Percentiles rank a stretch among this genome's conserved stretches.
Conservation (phyloP, 2,329 filamentous ascomycete genomes). For the Aspergillus sp. region DNA sequence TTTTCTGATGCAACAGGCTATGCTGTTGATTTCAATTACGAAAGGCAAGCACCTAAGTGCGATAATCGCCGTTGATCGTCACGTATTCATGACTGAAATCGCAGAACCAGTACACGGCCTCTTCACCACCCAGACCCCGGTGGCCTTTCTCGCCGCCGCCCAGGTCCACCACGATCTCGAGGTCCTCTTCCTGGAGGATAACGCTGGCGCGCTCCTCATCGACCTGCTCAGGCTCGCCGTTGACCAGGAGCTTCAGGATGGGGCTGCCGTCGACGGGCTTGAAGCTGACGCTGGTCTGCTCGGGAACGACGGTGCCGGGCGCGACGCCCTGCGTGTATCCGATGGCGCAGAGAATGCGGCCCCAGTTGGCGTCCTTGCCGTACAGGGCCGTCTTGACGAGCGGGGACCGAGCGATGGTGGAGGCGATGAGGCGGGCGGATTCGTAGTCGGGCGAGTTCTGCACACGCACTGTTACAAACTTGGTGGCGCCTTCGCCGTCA, state of each 20-base stretch:
- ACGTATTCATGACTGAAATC: slow-evolving; percentile 70
- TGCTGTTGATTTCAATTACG: not conserved
- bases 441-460: slow-evolving; percentile 67
- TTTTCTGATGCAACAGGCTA: not conserved
- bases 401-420: slow-evolving; percentile 84
- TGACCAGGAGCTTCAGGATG: slow-evolving; percentile 58
- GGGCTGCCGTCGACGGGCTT: slow-evolving; percentile 58
- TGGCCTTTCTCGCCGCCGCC: slow-evolving; percentile 50
- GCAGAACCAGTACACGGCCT: slow-evolving; percentile 64
- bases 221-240: slow-evolving; percentile 61
- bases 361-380: slow-evolving; percentile 98
- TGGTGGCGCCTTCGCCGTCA: slow-evolving; percentile 95
- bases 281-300: slow-evolving; percentile 61
- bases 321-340: slow-evolving; percentile 67
- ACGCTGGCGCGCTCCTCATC: slow-evolving; percentile 60
- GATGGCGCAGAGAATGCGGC: slow-evolving; percentile 90
- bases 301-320: slow-evolving; percentile 50
- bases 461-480: slow-evolving; percentile 92
- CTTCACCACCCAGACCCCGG: slow-evolving; percentile 44
- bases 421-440: slow-evolving; percentile 76
- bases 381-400: slow-evolving; percentile 97
- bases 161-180: slow-evolving; percentile 61
- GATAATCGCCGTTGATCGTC: slow-evolving; percentile 67
- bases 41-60: slow-evolving; percentile 46
- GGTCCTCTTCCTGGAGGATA: slow-evolving; percentile 61